phyloP scores from a whole-genome alignment of 768 basidiomycete species.

The Peribolospora baueri region DNA sequence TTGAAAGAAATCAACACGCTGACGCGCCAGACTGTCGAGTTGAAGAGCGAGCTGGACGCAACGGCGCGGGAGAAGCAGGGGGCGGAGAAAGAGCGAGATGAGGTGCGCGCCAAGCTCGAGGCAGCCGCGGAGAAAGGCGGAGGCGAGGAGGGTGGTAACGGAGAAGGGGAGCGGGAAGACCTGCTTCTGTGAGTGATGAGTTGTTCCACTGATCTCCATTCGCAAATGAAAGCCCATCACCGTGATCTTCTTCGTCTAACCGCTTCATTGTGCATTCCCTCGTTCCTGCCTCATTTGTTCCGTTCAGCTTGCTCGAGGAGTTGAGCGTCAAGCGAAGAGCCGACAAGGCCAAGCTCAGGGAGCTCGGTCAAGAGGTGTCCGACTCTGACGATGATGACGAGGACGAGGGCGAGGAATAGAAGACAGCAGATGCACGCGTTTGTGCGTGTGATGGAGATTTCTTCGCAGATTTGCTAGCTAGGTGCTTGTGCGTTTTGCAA shows the following conservation, averaged over 20 bases:
- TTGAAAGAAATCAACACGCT: conserved; percentile 8
- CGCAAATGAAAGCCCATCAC: too few relatives aligned
- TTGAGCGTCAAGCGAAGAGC: conserved; percentile 55
- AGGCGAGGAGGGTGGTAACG: conserved; percentile 47
- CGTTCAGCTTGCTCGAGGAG: conserved; percentile 45
- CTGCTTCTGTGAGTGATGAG: conserved; percentile 33
- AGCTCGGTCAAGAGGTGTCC: conserved; percentile 59
- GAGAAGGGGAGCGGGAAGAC: conserved; percentile 89
- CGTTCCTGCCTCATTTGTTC: too few relatives aligned
- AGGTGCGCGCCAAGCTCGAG: conserved; percentile 4
- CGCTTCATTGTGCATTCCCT: too few relatives aligned
- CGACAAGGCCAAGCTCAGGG: conserved; percentile 56
- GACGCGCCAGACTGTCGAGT: not conserved
- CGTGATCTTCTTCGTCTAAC: too few relatives aligned
- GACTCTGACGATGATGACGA: conserved; percentile 49
- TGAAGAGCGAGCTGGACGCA: too few relatives aligned
- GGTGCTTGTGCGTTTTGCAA: too few relatives aligned
- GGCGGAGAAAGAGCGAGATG: conserved; percentile 11
- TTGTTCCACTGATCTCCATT: too few relatives aligned
- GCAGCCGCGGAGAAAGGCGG: conserved; percentile 18
- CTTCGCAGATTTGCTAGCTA: too few relatives aligned
- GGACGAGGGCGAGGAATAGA: conserved; percentile 37
- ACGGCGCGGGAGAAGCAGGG: conserved; percentile 2
- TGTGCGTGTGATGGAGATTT: too few relatives aligned
- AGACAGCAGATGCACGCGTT: too few relatives aligned